Percentiles rank a stretch among this genome's conserved stretches.
Conservation (phyloP, 2,329 filamentous ascomycete genomes). For the Penicillium crustosum region DNA sequence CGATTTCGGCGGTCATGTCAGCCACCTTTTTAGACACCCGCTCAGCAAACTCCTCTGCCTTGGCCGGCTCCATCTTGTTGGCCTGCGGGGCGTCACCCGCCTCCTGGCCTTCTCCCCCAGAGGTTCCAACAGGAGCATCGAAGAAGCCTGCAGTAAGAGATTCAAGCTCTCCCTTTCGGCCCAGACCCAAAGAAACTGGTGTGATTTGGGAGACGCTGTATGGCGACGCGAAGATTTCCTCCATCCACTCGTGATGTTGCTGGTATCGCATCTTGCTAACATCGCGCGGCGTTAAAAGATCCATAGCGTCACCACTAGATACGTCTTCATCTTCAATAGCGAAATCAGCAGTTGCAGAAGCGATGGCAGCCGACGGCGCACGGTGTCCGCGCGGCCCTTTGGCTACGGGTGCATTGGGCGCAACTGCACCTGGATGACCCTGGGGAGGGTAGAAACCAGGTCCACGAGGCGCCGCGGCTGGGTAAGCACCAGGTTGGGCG, state of each 20-base stretch:
- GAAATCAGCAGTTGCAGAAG: slow-evolving; percentile 45
- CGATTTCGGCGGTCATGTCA: slow-evolving; percentile 76
- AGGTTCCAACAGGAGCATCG: slow-evolving; percentile 53
- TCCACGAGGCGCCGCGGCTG: slow-evolving; percentile 37
- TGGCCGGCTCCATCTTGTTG: slow-evolving; percentile 68
- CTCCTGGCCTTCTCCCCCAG: slow-evolving; percentile 32
- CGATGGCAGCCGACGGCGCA: slow-evolving; percentile 41
- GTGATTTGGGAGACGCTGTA: slow-evolving; percentile 83
- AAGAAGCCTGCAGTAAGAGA: slow-evolving; percentile 83
- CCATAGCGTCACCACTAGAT: slow-evolving; percentile 82
- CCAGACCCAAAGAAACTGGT: slow-evolving; percentile 82
- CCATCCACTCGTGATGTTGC: slow-evolving; percentile 99
- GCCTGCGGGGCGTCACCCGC: slow-evolving; percentile 41
- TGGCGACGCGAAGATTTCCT: slow-evolving; percentile 88
- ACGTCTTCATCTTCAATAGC: slow-evolving; percentile 83
- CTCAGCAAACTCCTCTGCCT: slow-evolving; percentile 80
- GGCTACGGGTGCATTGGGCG: slow-evolving; percentile 25
- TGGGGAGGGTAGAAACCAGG: slow-evolving; percentile 39
- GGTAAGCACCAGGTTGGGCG: slow-evolving; percentile 48
- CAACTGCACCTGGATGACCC: slow-evolving; percentile 28
- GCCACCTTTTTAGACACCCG: slow-evolving; percentile 71
- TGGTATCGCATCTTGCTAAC: slow-evolving; percentile 84
- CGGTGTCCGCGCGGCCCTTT: slow-evolving; percentile 46
- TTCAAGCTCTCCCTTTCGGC: slow-evolving; percentile 78
- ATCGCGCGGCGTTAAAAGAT: slow-evolving; percentile 83